These are phyloP conservation scores for Talaromyces ruber DNA, from an alignment of 495 filamentous ascomycete species.

Conservation along the genomic window DNA sequence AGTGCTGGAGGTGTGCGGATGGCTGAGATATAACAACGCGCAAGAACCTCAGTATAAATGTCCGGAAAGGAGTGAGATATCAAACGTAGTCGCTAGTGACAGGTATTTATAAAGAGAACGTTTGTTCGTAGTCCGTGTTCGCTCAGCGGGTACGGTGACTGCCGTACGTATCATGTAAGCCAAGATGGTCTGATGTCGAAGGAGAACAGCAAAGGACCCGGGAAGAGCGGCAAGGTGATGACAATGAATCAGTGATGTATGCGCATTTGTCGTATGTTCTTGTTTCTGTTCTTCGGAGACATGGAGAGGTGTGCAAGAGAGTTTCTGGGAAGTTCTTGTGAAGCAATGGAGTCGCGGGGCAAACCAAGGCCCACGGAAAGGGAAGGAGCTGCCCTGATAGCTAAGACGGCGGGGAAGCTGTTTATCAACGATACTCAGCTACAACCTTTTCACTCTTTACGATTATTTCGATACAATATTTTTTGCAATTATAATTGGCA, in stretches of 20 bases:
- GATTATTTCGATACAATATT: not conserved
- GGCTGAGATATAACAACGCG: not conserved
- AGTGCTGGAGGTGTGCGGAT: not conserved
- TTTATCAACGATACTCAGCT: not conserved
- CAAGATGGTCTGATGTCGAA: not conserved
- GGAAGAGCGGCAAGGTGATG: not conserved
- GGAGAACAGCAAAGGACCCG: not conserved
- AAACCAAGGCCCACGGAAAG: not conserved
- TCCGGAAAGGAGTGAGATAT: not conserved
- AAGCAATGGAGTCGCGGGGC: not conserved
- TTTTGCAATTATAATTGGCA: not conserved
- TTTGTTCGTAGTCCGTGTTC: not conserved
- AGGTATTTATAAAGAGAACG: not conserved
- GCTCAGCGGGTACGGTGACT: not conserved
- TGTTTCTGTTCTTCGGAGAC: not conserved
- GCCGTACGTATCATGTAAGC: not conserved
- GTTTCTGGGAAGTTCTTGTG: not conserved
- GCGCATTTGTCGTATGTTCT: not conserved
- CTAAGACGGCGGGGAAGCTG: not conserved
- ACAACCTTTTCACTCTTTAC: not conserved
- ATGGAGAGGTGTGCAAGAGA: not conserved
- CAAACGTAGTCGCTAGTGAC: not conserved
- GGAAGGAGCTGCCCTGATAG: conserved; percentile 1
- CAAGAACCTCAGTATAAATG: not conserved
- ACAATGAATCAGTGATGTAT: not conserved